Evolutionary conservation across 179 eudicot species (phyloP).

Genomic region (Spergularia azorica): DNA sequence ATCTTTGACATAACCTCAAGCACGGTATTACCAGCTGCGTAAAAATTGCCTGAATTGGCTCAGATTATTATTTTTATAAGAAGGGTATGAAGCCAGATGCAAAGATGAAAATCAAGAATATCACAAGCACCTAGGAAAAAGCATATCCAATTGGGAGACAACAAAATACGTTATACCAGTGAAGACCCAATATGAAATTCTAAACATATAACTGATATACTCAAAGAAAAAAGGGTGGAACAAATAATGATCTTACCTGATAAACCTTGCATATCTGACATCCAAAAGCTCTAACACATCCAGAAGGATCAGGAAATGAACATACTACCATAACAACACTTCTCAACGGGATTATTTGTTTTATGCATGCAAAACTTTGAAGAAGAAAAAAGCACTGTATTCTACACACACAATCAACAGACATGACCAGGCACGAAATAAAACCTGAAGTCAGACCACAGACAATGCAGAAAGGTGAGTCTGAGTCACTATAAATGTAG

Average conservation of each 20-base stretch:
- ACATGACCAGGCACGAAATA: not conserved
- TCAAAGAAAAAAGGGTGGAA: not conserved
- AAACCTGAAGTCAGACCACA: not conserved
- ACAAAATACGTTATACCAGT: no score
- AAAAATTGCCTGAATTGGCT: no score
- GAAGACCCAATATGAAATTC: no score
- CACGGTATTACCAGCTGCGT: no score
- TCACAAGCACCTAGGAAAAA: no score
- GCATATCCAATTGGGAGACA: no score
- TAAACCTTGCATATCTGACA: not conserved
- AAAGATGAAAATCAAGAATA: no score
- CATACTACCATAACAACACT: not conserved
- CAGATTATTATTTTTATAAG: no score
- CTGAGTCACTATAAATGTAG: not conserved
- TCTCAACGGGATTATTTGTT: not conserved
- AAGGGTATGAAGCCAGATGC: no score
- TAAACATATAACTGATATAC: not conserved
- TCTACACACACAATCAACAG: not conserved
- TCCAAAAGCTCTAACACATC: not conserved
- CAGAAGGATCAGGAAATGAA: not conserved
- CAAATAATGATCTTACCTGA: not conserved
- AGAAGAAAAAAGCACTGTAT: not conserved
- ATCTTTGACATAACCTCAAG: not conserved
- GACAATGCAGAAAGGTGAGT: not conserved
- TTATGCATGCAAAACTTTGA: not conserved